Conservation (phyloP, 305 asterid genomes). For the Fraxinus albicans region DNA sequence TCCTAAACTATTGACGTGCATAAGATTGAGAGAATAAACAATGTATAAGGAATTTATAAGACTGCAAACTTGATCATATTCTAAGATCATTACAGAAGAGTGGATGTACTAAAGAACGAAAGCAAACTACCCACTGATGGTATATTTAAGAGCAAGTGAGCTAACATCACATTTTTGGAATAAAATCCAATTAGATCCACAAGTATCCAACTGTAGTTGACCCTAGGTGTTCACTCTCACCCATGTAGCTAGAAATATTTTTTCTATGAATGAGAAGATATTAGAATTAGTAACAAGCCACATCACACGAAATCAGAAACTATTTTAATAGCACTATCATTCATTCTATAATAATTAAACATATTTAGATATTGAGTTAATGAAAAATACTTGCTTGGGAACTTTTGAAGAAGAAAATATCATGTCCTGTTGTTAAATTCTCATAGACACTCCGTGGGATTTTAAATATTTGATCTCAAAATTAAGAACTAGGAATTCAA, state of each 20-base stretch:
- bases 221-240: background rate
- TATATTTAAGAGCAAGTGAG: background rate
- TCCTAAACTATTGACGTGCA: background rate
- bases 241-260: background rate
- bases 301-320: background rate
- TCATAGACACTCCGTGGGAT: background rate
- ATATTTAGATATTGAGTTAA: background rate
- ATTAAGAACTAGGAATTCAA: background rate
- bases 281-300: background rate
- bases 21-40: background rate
- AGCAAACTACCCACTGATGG: background rate
- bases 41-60: background rate
- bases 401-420: slow-evolving; percentile 2
- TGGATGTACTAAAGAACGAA: background rate
- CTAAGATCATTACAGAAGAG: background rate
- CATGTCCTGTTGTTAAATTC: background rate
- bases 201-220: background rate
- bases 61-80: background rate
- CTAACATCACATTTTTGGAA: background rate
- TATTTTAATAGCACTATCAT: background rate
- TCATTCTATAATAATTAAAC: background rate
- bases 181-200: background rate
- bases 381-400: background rate
- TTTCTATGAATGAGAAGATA: background rate
- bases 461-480: background rate